phyloP scores from a whole-genome alignment of 2,329 filamentous ascomycete genomes.

The Penicillium sclerotiorum region DNA sequence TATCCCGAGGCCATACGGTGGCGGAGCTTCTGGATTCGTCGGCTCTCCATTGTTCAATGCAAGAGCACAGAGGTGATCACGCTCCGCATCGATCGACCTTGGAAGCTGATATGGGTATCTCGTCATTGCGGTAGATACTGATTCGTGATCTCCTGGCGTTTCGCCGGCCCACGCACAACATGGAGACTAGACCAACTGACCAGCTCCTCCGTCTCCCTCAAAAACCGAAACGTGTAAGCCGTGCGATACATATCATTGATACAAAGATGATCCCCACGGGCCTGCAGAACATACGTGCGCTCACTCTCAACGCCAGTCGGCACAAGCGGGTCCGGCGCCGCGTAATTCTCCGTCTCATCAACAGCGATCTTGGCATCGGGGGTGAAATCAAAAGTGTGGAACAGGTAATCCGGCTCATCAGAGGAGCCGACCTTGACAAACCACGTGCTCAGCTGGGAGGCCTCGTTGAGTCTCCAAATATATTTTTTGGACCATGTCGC shows the following conservation, averaged over 20 bases:
- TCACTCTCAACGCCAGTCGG: neutral
- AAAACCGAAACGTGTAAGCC: slow-evolving; percentile 46
- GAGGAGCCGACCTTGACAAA: slow-evolving; percentile 43
- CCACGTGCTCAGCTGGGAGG: slow-evolving; percentile 45
- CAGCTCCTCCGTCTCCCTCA: slow-evolving; percentile 33
- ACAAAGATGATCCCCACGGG: slow-evolving; percentile 48
- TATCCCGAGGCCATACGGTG: too few relatives aligned
- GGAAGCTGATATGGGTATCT: too few relatives aligned
- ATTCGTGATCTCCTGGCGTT: slow-evolving; percentile 50
- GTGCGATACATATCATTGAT: slow-evolving; percentile 52
- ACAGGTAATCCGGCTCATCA: slow-evolving; percentile 46
- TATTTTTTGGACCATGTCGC: slow-evolving; percentile 46
- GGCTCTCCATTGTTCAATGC: too few relatives aligned
- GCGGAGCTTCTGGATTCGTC: too few relatives aligned
- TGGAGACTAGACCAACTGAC: slow-evolving; percentile 48
- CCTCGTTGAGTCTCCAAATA: slow-evolving; percentile 42
- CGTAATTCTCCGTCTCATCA: slow-evolving; percentile 13
- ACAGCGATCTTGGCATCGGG: slow-evolving; percentile 7
- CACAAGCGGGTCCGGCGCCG: slow-evolving; percentile 30
- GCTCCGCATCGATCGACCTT: too few relatives aligned
- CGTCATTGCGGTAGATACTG: slow-evolving; percentile 28
- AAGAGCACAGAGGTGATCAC: too few relatives aligned
- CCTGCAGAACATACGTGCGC: slow-evolving; percentile 36
- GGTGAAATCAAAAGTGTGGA: slow-evolving; percentile 46
- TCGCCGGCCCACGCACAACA: slow-evolving; percentile 49